These are phyloP conservation scores for Furcasterigmium sp. DNA, from an alignment of 2,329 filamentous ascomycete species.

Conservation along the genomic window DNA sequence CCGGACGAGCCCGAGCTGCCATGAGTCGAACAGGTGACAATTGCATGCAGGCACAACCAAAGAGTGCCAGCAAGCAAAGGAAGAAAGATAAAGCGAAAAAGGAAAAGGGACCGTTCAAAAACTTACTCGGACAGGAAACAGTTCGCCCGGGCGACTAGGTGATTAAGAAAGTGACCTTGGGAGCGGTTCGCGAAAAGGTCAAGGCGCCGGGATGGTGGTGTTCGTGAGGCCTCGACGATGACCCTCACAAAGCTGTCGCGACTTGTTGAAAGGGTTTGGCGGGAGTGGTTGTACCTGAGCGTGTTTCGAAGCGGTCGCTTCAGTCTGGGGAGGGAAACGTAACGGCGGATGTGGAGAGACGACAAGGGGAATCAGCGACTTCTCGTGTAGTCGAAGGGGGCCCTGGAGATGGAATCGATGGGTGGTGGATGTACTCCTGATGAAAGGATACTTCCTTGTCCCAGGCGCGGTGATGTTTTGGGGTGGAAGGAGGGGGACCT, in stretches of 20 bases:
- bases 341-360: neutral
- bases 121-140: no score
- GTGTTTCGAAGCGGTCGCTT: constrained; percentile 3
- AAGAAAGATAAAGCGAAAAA: neutral
- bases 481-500: constrained; percentile 11
- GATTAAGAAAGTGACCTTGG: no score
- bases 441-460: constrained; percentile 32
- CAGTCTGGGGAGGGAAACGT: neutral
- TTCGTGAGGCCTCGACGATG: no score
- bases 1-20: no score
- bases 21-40: no score
- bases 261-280: neutral
- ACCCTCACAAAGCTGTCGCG: no score
- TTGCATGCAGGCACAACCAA: no score
- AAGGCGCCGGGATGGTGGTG: no score
- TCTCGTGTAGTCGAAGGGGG: no score
- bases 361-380: no score
- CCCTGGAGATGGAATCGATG: neutral
- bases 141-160: no score
- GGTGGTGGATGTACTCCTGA: constrained; percentile 25
- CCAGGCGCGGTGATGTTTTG: constrained; percentile 28
- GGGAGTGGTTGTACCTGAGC: constrained; percentile 1
- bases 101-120: neutral
- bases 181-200: no score
- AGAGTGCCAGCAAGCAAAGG: neutral